A percentile compares a stretch with the other conserved stretches of the same genome.
phyloP scores from a whole-genome alignment of 768 basidiomycete species.

The Candolleomyces efflorescens region DNA sequence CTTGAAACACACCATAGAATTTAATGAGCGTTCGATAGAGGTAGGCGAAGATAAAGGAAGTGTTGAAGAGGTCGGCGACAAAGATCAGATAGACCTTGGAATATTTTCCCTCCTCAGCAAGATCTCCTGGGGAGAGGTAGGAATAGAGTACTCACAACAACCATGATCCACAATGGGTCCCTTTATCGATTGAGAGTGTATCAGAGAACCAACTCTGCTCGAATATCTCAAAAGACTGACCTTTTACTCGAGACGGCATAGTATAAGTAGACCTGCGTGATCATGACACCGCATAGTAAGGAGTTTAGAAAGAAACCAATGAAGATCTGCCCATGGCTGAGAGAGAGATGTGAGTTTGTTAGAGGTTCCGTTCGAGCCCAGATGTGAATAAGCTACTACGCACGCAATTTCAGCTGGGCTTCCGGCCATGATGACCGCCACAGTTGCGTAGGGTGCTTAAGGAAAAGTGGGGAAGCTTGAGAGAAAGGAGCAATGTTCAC shows the following conservation, averaged over 20 bases:
- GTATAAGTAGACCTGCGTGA: slow-evolving; percentile 43
- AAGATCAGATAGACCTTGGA: slow-evolving; percentile 40
- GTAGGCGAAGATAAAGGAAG: slow-evolving; percentile 39
- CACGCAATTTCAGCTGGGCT: too few species aligned
- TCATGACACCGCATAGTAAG: slow-evolving; percentile 46
- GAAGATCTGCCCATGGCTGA: slow-evolving; percentile 48
- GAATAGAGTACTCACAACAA: slow-evolving; percentile 29
- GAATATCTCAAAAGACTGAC: slow-evolving; percentile 17
- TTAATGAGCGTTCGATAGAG: slow-evolving; percentile 44
- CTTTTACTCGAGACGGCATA: slow-evolving; percentile 35
- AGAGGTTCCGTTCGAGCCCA: too few species aligned
- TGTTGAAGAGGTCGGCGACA: slow-evolving; percentile 46
- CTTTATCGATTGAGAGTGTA: too few species aligned
- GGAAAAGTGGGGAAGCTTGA: too few species aligned
- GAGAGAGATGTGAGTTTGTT: too few species aligned
- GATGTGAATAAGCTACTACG: too few species aligned
- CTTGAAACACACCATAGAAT: slow-evolving; percentile 33
- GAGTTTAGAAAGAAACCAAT: slow-evolving; percentile 45
- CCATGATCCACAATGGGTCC: slow-evolving; percentile 46
- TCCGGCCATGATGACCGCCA: too few species aligned
- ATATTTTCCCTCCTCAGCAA: too few species aligned
- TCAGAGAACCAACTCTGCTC: too few species aligned
- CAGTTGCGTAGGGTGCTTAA: too few species aligned
- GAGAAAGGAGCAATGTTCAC: too few species aligned
- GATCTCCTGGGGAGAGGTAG: neutral